Evolutionary conservation across 805 yeast species (phyloP).

Genomic region (Yamadazyma endophytica): DNA sequence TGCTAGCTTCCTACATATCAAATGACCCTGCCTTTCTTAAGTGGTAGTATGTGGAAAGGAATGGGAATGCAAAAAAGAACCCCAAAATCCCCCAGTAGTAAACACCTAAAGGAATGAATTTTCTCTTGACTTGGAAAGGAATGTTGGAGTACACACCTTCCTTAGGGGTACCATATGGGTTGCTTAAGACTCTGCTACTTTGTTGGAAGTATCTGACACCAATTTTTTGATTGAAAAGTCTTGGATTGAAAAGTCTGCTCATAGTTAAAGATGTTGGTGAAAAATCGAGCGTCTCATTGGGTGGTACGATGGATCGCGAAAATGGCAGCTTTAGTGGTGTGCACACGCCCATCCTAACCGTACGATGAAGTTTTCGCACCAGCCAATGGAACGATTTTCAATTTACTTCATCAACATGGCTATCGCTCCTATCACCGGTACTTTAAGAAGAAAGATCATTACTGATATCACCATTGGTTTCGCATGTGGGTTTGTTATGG

Average conservation of each 20-base stretch:
- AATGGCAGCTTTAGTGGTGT: too few species aligned
- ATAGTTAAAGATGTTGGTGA: conserved; percentile 5
- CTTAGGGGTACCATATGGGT: conserved; percentile 36
- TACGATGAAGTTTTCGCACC: too few species aligned
- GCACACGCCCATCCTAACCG: too few species aligned
- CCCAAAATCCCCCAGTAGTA: conserved; percentile 78
- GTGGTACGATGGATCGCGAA: too few species aligned
- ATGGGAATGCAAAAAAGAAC: conserved; percentile 53
- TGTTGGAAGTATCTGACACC: conserved; percentile 40
- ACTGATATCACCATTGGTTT: conserved; percentile 75
- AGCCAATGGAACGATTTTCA: too few species aligned
- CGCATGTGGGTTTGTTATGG: conserved; percentile 50
- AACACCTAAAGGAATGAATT: conserved; percentile 72
- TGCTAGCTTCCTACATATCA: conserved; percentile 10
- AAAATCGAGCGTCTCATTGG: conserved; percentile 1
- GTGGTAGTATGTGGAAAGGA: conserved; percentile 74
- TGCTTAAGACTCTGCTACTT: conserved; percentile 35
- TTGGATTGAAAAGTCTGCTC: conserved; percentile 11
- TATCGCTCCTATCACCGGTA: conserved; percentile 82
- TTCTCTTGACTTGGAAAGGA: conserved; percentile 94
- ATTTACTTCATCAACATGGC: conserved; percentile 52
- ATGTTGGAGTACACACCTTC: conserved; percentile 83
- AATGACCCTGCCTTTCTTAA: conserved; percentile 78
- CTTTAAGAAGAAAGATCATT: conserved; percentile 73
- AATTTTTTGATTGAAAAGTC: conserved; percentile 8